Percentiles rank a stretch among this genome's conserved stretches.
Evolutionary conservation across 2,329 filamentous ascomycete species (phyloP).

Genomic region (Nemania abortiva): DNA sequence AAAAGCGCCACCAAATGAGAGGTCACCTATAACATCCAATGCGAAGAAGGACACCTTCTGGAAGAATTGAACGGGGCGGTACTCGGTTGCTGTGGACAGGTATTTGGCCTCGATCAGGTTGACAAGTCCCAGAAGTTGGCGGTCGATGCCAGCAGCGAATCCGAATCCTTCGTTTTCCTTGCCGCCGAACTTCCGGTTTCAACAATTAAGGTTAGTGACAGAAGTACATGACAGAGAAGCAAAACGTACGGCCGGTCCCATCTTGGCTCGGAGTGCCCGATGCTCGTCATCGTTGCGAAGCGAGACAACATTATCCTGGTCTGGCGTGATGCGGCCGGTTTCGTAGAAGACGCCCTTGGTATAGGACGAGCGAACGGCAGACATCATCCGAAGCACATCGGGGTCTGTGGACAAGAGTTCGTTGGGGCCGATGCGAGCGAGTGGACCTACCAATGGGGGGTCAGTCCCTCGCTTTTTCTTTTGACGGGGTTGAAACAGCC

Average conservation of each 20-base stretch:
- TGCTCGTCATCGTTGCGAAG: slow-evolving; percentile 53
- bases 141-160: slow-evolving; percentile 57
- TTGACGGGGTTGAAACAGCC: not conserved
- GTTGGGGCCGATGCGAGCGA: slow-evolving; percentile 47
- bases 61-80: slow-evolving; percentile 61
- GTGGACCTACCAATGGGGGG: slow-evolving; percentile 36
- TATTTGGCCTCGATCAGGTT: slow-evolving; percentile 63
- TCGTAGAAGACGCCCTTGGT: slow-evolving; percentile 55
- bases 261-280: slow-evolving; percentile 57
- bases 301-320: slow-evolving; percentile 54
- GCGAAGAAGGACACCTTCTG: slow-evolving; percentile 65
- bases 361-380: slow-evolving; percentile 54
- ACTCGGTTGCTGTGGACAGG: slow-evolving; percentile 52
- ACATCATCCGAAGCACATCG: slow-evolving; percentile 48
- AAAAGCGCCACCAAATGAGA: slow-evolving; percentile 65
- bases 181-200: slow-evolving; percentile 59
- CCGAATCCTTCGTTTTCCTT: slow-evolving; percentile 61
- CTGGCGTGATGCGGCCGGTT: slow-evolving; percentile 54
- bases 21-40: slow-evolving; percentile 65
- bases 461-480: slow-evolving; percentile 6
- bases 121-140: slow-evolving; percentile 56
- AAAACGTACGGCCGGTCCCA: slow-evolving; percentile 57
- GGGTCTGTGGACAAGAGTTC: slow-evolving; percentile 45
- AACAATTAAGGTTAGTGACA: not conserved
- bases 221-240: not conserved